Evolutionary conservation across 2,329 filamentous ascomycete genomes (phyloP).

Genomic region (Hypoxylon sp.): DNA sequence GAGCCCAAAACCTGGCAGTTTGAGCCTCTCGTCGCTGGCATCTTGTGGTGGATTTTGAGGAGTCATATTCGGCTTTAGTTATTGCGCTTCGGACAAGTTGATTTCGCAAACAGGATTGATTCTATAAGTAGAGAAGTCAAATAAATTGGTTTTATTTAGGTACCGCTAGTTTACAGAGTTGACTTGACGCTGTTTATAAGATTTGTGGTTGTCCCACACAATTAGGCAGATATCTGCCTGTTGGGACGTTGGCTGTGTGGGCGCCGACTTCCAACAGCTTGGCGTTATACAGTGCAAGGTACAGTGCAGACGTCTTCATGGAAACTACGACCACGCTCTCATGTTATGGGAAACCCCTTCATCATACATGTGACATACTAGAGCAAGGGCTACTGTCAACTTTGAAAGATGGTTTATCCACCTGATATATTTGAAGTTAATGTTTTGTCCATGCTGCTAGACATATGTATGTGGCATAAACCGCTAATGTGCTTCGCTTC

Average conservation of each 20-base stretch:
- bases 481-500: no score
- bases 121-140: background rate
- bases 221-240: background rate
- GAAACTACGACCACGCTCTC: background rate
- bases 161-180: background rate
- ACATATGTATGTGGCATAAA: no score
- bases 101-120: background rate
- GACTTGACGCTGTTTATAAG: conserved; percentile 2
- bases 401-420: no score
- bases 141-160: background rate
- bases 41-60: background rate
- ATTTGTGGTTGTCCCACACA: conserved; percentile 2
- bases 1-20: conserved; percentile 28
- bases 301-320: background rate
- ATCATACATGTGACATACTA: background rate
- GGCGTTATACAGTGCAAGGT: background rate
- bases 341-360: background rate
- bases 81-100: background rate
- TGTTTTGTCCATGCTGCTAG: no score
- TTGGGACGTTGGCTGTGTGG: background rate
- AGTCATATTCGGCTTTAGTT: background rate
- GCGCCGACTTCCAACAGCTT: background rate
- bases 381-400: no score
- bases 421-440: no score
- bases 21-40: conserved; percentile 1